These are phyloP conservation scores for Pinus taeda DNA, from an alignment of 75 land plant species.

Conservation along the genomic window DNA sequence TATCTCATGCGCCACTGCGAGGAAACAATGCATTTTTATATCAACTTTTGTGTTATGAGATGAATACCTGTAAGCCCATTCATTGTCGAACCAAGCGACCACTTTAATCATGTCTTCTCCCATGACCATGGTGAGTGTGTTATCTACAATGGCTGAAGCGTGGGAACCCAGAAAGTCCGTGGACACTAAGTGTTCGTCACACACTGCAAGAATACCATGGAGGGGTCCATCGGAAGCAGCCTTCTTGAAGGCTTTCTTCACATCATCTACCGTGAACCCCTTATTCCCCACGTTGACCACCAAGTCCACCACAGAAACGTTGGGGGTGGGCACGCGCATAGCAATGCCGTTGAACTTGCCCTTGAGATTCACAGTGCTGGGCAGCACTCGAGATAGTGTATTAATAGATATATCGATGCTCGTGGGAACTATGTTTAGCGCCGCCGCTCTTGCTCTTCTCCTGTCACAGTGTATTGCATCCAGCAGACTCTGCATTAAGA, in stretches of 20 bases:
- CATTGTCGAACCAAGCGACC: conserved; percentile 97
- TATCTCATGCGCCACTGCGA: too few relatives aligned
- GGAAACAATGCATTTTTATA: too few relatives aligned
- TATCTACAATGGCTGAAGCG: conserved; percentile 91
- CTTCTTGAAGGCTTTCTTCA: conserved; percentile 79
- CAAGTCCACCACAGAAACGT: conserved; percentile 93
- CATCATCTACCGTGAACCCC: conserved; percentile 77
- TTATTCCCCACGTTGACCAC: conserved; percentile 82
- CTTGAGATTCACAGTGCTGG: conserved; percentile 47
- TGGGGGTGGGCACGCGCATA: conserved; percentile 90
- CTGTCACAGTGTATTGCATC: conserved; percentile 96
- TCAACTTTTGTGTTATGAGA: too few relatives aligned
- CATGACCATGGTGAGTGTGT: conserved; percentile 97
- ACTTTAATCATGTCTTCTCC: conserved; percentile 97
- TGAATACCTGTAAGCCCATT: conserved; percentile 85
- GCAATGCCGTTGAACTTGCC: conserved; percentile 97
- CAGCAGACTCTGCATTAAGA: conserved; percentile 53
- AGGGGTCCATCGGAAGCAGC: conserved; percentile 61
- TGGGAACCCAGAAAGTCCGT: conserved; percentile 87
- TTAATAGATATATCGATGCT: conserved; percentile 84
- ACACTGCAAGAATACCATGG: conserved; percentile 82
- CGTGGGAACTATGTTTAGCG: conserved; percentile 91
- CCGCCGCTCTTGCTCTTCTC: conserved; percentile 84
- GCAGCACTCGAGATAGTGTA: conserved; percentile 87
- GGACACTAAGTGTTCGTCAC: conserved; percentile 85